These are phyloP conservation scores for Fusarium zealandicum DNA, from an alignment of 2,329 filamentous ascomycete genomes.

Conservation along the genomic window DNA sequence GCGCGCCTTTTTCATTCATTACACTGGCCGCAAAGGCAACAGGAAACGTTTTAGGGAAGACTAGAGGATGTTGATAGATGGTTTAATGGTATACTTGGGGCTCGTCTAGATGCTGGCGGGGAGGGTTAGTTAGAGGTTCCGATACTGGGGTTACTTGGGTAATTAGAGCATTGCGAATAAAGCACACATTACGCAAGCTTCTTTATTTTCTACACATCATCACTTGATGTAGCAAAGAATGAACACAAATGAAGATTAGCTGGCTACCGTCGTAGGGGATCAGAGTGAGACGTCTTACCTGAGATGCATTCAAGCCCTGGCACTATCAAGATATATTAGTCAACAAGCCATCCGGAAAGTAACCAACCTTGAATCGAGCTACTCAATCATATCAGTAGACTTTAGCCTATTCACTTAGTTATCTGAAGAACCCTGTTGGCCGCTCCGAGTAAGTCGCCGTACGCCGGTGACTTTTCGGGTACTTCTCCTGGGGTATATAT, in stretches of 20 bases:
- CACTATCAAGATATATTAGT: too few species aligned
- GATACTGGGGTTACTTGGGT: neutral
- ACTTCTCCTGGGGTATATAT: conserved; percentile 14
- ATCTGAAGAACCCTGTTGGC: conserved; percentile 6
- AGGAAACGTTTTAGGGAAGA: neutral
- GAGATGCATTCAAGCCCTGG: too few species aligned
- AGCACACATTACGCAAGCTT: too few species aligned
- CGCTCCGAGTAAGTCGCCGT: conserved; percentile 20
- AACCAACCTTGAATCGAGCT: too few species aligned
- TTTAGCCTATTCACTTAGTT: neutral
- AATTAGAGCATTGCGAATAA: neutral
- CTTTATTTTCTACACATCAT: too few species aligned
- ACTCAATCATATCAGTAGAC: too few species aligned
- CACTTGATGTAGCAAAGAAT: too few species aligned
- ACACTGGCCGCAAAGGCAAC: neutral
- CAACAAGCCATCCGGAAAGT: too few species aligned
- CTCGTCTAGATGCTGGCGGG: neutral
- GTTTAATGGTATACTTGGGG: too few species aligned
- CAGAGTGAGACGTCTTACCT: too few species aligned
- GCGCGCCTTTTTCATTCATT: conserved; percentile 1
- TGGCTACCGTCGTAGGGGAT: too few species aligned
- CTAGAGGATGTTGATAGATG: neutral
- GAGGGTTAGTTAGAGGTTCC: neutral
- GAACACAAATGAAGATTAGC: too few species aligned
- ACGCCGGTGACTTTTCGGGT: conserved; percentile 32